A percentile compares a stretch with the other conserved stretches of the same genome.
Conservation (phyloP, 2,329 filamentous ascomycete genomes). For the Cladosporium colombiae region DNA sequence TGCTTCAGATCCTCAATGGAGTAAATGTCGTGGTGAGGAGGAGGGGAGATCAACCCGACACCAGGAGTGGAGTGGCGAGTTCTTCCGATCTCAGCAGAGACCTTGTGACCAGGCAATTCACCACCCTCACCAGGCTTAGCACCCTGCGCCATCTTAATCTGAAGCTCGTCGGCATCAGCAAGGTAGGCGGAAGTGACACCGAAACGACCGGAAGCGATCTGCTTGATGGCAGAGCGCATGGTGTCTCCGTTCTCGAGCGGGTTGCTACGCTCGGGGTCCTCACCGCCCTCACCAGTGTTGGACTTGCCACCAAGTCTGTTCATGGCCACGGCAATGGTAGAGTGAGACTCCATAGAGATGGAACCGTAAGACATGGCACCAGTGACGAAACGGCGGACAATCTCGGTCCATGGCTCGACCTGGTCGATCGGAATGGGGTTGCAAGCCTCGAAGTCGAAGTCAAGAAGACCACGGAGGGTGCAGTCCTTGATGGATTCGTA, state of each 20-base stretch:
- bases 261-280: conserved; percentile 87
- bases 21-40: conserved; percentile 97
- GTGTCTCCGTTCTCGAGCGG: conserved; percentile 89
- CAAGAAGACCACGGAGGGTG: conserved; percentile 87
- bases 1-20: conserved; percentile 98
- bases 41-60: conserved; percentile 92
- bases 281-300: conserved; percentile 96
- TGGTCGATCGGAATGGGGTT: conserved; percentile 89
- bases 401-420: conserved; percentile 97
- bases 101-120: conserved; percentile 95
- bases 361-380: conserved; percentile 99
- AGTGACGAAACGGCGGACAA: conserved; percentile 93
- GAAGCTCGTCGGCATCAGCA: conserved; percentile 90
- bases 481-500: conserved; percentile 97
- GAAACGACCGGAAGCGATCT: conserved; percentile 93
- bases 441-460: conserved; percentile 91
- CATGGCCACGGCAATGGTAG: conserved; percentile 93
- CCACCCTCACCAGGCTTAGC: conserved; percentile 97
- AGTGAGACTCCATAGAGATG: conserved; percentile 98
- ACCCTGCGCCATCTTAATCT: conserved; percentile 99
- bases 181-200: conserved; percentile 95
- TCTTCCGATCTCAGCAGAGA: conserved; percentile 88
- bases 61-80: conserved; percentile 95
- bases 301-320: conserved; percentile 95
- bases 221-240: conserved; percentile 97